phyloP scores from a whole-genome alignment of 139 green algal genomes.

The Zygnema circumcarinatum region DNA sequence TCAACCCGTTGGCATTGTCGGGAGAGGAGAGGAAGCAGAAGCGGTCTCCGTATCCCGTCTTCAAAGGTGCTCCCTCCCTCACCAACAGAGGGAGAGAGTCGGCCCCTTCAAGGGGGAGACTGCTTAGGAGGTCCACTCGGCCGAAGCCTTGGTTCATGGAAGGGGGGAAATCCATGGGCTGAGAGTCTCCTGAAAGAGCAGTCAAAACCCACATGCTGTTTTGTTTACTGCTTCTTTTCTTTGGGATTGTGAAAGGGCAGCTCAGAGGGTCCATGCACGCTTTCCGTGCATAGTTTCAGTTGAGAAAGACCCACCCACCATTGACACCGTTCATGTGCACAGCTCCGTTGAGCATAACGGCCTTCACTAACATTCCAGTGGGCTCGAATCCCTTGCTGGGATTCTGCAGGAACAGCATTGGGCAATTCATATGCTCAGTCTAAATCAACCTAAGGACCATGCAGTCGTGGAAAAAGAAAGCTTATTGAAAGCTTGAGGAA shows the following conservation, averaged over 20 bases:
- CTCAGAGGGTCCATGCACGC: not conserved
- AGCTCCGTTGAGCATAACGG: slow-evolving; percentile 34
- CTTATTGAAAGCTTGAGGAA: not conserved
- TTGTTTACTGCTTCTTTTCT: no score
- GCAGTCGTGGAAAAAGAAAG: not conserved
- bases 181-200: slow-evolving; percentile 28
- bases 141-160: slow-evolving; percentile 51
- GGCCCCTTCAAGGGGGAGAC: not conserved
- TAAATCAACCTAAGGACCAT: not conserved
- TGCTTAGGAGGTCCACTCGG: slow-evolving; percentile 15
- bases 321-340: not conserved
- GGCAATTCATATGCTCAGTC: no score
- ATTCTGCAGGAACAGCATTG: not conserved
- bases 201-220: no score
- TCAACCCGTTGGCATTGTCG: slow-evolving; percentile 10
- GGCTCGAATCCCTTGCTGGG: slow-evolving; percentile 24
- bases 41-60: slow-evolving; percentile 25
- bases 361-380: slow-evolving; percentile 38
- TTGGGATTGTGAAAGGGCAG: no score
- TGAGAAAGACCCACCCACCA: not conserved
- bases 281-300: not conserved
- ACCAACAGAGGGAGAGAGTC: not conserved
- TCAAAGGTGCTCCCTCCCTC: slow-evolving; percentile 16
- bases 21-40: slow-evolving; percentile 16
- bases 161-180: slow-evolving; percentile 16